Evolutionary conservation across 2,329 filamentous ascomycete species (phyloP).

Genomic region (Ilyonectria destructans): DNA sequence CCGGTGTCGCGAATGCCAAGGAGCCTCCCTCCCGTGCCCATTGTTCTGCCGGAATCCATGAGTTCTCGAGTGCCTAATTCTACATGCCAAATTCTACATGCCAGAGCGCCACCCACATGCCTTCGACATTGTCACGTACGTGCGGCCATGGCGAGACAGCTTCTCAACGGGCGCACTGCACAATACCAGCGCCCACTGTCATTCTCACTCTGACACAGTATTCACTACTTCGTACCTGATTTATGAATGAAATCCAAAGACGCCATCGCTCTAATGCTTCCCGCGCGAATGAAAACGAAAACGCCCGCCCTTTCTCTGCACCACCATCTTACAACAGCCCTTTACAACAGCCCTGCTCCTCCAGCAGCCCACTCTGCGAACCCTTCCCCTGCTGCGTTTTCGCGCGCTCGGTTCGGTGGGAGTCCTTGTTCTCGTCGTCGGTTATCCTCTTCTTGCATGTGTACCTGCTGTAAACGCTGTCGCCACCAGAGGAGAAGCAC

Average conservation of each 20-base stretch:
- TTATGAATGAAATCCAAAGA: conserved; percentile 46
- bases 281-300: conserved; percentile 39
- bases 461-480: conserved; percentile 77
- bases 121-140: not conserved
- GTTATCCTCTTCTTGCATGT: conserved; percentile 56
- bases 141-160: not conserved
- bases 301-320: conserved; percentile 27
- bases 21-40: not conserved
- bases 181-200: not conserved
- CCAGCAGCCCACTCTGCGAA: conserved; percentile 58
- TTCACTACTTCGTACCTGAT: conserved; percentile 8
- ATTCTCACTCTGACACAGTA: not conserved
- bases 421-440: conserved; percentile 53
- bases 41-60: conserved; percentile 12
- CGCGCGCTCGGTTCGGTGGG: conserved; percentile 46
- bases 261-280: conserved; percentile 51
- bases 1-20: conserved; percentile 21
- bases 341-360: conserved; percentile 52
- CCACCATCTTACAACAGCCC: conserved; percentile 47
- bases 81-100: conserved; percentile 4
- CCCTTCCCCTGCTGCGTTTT: conserved; percentile 44
- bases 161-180: not conserved
- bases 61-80: conserved; percentile 3
- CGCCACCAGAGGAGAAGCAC: conserved; percentile 87
- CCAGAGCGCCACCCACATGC: not conserved